Evolutionary conservation across 306 rosid species (phyloP), one percentile per base, ranked within the genome.

Genomic region (Prunus armeniaca): DNA sequence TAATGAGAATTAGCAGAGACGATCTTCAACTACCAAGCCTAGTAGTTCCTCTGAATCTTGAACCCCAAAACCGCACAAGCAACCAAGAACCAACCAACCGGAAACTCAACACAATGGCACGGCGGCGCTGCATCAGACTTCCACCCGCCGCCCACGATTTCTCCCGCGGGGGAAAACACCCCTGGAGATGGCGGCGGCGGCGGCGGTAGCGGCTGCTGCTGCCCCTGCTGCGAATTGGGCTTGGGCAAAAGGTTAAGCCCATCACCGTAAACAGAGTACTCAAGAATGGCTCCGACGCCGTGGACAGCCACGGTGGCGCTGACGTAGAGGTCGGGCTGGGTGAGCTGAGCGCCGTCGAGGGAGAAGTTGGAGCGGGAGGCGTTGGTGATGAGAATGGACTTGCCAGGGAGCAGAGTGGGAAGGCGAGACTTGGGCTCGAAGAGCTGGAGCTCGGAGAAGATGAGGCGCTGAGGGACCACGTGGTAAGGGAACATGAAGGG

Each of bases 391-490:
- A 74, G 18, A 87, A 90, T 76, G 61, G 88, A 78, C 52, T 81
- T 86, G 0, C 73, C 85, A 11, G 91, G 86, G 19, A 93, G 89
- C 56, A 90, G 97, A 11, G 97, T 93, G 2, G 96, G 97, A 49
- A 93, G 84, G 65, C 88, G 88, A 11, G 88, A 22, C 52, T 49
- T 15, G 63, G 63, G 68, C 18, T 79, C 80, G 84, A 93, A 76
- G 54, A 89, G 89, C 47, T 75, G 88, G 61, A 93, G 97, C 12
- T 90, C 90, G 5, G 90, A 77, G 86, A 83, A 93, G 9, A 79
- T 20, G 75, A 93, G 96, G 5, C 96, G 88, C 46, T 93, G 94
- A 0, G 97, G 96, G 66, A 93, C 73, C 0, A 93, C 72, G 79
- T 90, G 96, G 83, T 87, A 93, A 1, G 92, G 89, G 49, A 93